These are phyloP conservation scores for Nowakowskiella sp. DNA, from an alignment of 192 early-diverging fungal species.

Conservation along the genomic window DNA sequence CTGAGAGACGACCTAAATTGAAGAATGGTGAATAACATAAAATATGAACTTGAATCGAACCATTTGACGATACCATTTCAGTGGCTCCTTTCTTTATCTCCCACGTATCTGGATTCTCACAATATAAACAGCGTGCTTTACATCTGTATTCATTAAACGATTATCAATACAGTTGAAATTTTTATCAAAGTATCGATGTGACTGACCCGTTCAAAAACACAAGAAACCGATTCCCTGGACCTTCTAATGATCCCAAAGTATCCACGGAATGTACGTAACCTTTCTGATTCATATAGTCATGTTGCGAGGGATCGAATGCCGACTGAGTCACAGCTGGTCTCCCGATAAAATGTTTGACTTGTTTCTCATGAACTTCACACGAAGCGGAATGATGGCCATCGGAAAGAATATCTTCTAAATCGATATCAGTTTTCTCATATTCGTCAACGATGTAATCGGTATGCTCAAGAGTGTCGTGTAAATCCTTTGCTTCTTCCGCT, in stretches of 20 bases:
- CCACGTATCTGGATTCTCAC: conserved; percentile 18
- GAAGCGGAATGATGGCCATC: too few species aligned
- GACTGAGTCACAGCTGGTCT: too few species aligned
- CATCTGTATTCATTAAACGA: conserved; percentile 2
- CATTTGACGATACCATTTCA: neutral
- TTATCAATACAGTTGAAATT: neutral
- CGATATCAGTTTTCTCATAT: too few species aligned
- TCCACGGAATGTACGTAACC: conserved; percentile 22
- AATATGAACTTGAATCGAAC: neutral
- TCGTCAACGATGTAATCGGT: too few species aligned
- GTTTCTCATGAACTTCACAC: too few species aligned
- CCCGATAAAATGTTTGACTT: too few species aligned
- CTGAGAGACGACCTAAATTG: neutral
- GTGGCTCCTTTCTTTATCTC: conserved; percentile 12
- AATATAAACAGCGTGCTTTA: conserved; percentile 13
- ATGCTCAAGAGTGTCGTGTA: too few species aligned
- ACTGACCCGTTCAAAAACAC: conserved; percentile 10
- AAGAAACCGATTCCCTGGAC: conserved; percentile 17
- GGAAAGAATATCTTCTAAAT: too few species aligned
- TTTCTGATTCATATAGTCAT: conserved; percentile 6
- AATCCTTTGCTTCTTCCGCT: too few species aligned
- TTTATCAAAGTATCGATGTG: neutral
- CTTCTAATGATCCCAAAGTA: conserved; percentile 15
- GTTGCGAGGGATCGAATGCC: too few species aligned
- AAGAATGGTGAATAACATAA: neutral